phyloP scores from a whole-genome alignment of 768 basidiomycete species.

The Mycena kentingensis region DNA sequence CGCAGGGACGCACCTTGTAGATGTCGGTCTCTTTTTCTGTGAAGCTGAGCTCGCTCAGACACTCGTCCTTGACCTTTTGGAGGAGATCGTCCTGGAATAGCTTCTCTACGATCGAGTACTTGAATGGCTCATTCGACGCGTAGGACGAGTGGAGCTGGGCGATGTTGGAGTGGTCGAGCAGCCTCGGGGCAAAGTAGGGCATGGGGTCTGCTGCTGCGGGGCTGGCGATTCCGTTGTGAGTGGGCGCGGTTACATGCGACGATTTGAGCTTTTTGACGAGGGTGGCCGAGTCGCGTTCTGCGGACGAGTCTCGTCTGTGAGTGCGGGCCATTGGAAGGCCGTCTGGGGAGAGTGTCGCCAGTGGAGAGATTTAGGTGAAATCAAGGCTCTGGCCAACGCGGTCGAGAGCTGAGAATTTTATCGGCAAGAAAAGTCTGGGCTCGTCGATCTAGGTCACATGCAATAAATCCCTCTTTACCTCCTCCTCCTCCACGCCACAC shows the following conservation, averaged over 20 bases:
- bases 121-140: constrained; percentile 66
- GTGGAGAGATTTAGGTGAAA: background rate
- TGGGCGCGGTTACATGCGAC: constrained; percentile 24
- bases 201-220: constrained; percentile 35
- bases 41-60: constrained; percentile 75
- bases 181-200: constrained; percentile 48
- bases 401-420: no score
- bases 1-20: constrained; percentile 69
- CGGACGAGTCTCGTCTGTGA: constrained; percentile 32
- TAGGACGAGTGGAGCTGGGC: constrained; percentile 60
- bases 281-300: constrained; percentile 18
- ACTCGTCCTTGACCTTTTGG: constrained; percentile 80
- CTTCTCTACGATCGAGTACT: constrained; percentile 76
- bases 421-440: no score
- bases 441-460: no score
- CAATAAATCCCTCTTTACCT: no score
- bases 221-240: constrained; percentile 9
- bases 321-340: constrained; percentile 30
- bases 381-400: background rate
- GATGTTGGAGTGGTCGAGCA: constrained; percentile 62
- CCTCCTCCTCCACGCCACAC: no score
- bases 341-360: background rate
- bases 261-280: constrained; percentile 33
- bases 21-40: constrained; percentile 97
- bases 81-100: constrained; percentile 86